phyloP scores from a whole-genome alignment of 352 stramenopile genomes.

The Globisporangium cystogenes region DNA sequence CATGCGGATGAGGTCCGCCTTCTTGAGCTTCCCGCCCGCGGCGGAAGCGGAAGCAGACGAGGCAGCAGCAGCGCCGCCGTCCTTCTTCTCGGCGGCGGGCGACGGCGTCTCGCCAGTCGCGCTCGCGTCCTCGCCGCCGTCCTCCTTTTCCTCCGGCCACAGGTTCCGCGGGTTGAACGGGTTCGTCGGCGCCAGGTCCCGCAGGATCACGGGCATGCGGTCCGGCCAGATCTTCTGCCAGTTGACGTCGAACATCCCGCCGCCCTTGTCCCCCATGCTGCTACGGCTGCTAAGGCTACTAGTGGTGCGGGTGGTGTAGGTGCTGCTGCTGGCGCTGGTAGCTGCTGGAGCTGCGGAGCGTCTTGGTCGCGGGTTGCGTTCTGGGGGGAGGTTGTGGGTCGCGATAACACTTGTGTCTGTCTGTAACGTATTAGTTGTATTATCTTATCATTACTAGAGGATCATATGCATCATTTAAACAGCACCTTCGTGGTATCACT shows the following conservation, averaged over 20 bases:
- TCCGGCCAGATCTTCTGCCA: slow-evolving; percentile 88
- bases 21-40: slow-evolving; percentile 60
- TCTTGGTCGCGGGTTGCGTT: not conserved
- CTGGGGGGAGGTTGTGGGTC: not conserved
- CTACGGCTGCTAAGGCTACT: not conserved
- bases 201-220: slow-evolving; percentile 85
- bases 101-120: not conserved
- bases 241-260: slow-evolving; percentile 81
- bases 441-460: no score
- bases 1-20: slow-evolving; percentile 83
- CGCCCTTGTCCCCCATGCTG: slow-evolving; percentile 25
- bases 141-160: slow-evolving; percentile 80
- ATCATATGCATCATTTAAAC: no score
- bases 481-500: no score
- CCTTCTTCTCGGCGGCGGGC: slow-evolving; percentile 17
- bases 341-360: not conserved
- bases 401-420: no score
- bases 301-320: not conserved
- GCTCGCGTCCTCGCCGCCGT: slow-evolving; percentile 7
- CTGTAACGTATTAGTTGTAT: no score
- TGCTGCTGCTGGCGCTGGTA: no score
- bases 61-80: slow-evolving; percentile 24
- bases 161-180: slow-evolving; percentile 85
- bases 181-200: slow-evolving; percentile 77
- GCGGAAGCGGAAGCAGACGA: not conserved